Evolutionary conservation across 2,329 filamentous ascomycete species (phyloP), one percentile per base, ranked within the genome.

Genomic region (Atkinsonella hypoxylon): DNA sequence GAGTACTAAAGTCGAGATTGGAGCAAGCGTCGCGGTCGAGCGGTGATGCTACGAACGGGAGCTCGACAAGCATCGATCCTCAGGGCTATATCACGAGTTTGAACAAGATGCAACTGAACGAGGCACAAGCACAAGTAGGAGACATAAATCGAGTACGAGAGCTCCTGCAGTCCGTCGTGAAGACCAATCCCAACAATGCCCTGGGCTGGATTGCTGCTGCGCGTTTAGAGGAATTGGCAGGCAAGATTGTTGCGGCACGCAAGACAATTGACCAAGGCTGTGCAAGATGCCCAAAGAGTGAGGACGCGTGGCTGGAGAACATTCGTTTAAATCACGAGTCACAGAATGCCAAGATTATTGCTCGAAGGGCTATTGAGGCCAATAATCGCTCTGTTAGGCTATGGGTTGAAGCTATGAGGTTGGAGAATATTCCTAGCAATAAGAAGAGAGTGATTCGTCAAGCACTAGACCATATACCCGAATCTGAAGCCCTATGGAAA

Each of bases 401-500:
- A 9, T 98, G 93, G 93, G 83, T 95, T 6, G 90, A 95, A 64
- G 94, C 93, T 1, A 96, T 96, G 82, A 87, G 89, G 56, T 71
- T 98, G 22, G 93, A 98, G 66, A 81, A 82, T 8, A 85, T 95
- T 45, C 71, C 81, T 1, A 79, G 84, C 53, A 87, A 89, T 11
- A 95, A 94, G 69, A 97, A 97, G 70, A 83, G 89, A 62, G 93
- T 98, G 8, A 82, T 96, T 34, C 81, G 90, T 50, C 87, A 94
- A 62, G 94, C 93, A 0, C 75, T 98, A 43, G 88, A 97, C 60
- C 85, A 95, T 61, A 87, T 96, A 40, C 90, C 90, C 0, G 89
- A 95, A 62, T 97, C 91, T 0, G 93, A 97, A 45, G 85, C 87
- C 41, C 78, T 98, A n/a, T 98, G 93, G 93, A 98, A 97, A 64